phyloP scores from a whole-genome alignment of 176 grass and related monocot species.

The Musa acuminata region DNA sequence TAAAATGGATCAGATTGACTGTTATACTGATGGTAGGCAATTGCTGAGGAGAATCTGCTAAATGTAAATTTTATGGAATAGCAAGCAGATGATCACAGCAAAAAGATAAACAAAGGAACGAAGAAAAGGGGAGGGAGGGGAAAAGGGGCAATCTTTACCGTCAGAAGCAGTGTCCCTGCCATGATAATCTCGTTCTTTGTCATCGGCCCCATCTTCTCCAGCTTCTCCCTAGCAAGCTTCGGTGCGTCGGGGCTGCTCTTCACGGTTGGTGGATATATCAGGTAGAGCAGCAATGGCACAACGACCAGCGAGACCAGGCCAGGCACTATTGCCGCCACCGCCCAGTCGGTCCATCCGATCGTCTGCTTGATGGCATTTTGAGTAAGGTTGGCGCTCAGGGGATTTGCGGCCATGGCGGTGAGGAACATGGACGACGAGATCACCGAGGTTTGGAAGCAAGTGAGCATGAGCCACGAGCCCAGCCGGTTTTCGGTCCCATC shows the following conservation, averaged over 20 bases:
- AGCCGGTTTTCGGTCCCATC: constrained; percentile 66
- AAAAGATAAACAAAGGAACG: neutral
- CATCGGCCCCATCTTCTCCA: constrained; percentile 88
- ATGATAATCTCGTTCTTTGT: constrained; percentile 74
- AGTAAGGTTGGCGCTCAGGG: constrained; percentile 79
- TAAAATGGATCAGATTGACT: too few species aligned
- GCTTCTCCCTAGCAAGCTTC: constrained; percentile 66
- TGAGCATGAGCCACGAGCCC: constrained; percentile 96
- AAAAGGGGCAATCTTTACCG: constrained; percentile 37
- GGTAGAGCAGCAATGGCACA: constrained; percentile 70
- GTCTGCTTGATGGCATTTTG: constrained; percentile 47
- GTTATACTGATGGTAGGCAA: too few species aligned
- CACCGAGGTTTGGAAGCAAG: constrained; percentile 92
- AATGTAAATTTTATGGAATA: neutral
- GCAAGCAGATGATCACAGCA: neutral
- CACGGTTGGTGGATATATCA: constrained; percentile 81
- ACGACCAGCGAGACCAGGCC: constrained; percentile 65
- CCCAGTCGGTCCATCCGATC: constrained; percentile 97
- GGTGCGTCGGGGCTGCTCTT: constrained; percentile 83
- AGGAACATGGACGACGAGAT: constrained; percentile 94
- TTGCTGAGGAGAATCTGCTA: too few species aligned
- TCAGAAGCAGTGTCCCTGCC: constrained; percentile 65
- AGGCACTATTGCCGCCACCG: constrained; percentile 73
- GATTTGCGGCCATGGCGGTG: constrained; percentile 86
- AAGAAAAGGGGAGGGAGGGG: constrained; percentile 4